Conservation (phyloP, 768 basidiomycete species). For the Rhodotorula babjevae region DNA sequence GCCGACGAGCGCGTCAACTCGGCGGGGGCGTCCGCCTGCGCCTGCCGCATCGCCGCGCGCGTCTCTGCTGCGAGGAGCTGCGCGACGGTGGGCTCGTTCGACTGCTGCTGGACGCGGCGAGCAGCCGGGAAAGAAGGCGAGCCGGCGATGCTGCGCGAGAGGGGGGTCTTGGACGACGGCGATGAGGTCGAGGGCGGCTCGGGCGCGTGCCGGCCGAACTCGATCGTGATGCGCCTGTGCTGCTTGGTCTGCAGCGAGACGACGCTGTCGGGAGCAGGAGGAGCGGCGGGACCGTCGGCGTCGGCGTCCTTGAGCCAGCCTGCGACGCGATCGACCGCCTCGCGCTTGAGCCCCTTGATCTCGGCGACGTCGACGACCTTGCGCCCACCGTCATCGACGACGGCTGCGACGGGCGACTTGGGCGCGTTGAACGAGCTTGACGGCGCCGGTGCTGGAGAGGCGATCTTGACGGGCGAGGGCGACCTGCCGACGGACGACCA, state of each 20-base stretch:
- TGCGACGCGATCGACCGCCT: constrained; percentile 15
- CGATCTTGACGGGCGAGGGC: neutral
- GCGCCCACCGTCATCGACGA: constrained; percentile 7
- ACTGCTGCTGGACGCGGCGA: neutral
- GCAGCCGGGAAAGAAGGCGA: neutral
- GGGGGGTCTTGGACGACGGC: neutral
- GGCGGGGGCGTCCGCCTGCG: neutral
- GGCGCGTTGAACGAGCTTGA: neutral
- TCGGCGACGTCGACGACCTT: constrained; percentile 30
- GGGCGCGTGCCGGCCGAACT: constrained; percentile 18
- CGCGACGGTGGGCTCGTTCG: constrained; percentile 12
- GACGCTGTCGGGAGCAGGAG: neutral
- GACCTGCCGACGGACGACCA: neutral
- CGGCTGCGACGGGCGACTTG: neutral
- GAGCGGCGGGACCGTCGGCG: neutral
- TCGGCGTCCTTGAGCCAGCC: constrained; percentile 16
- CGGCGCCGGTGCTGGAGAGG: neutral
- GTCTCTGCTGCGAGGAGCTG: constrained; percentile 26
- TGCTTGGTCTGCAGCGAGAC: too few species aligned
- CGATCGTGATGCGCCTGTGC: neutral
- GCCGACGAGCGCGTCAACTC: neutral
- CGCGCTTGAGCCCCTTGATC: constrained; percentile 22
- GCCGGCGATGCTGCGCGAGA: too few species aligned
- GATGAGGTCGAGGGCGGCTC: constrained; percentile 9
- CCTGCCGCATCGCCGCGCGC: neutral